Conservation (phyloP, 1,139 yeast species). For the Yamadazyma aaseri region DNA sequence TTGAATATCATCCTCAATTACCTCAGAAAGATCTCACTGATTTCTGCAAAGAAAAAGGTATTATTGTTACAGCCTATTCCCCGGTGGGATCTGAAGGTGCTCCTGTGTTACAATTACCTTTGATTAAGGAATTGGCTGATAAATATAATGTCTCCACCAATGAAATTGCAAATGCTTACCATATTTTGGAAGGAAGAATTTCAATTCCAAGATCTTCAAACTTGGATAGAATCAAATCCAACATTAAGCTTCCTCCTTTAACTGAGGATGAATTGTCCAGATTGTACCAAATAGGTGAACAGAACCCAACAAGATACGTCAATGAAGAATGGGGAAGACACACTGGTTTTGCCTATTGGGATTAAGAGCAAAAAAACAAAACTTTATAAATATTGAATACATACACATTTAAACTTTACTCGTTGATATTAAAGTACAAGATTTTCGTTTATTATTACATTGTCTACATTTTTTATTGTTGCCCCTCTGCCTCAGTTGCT, state of each 20-base stretch:
- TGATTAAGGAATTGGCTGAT: constrained; percentile 37
- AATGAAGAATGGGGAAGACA: constrained; percentile 40
- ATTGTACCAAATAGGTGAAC: constrained; percentile 42
- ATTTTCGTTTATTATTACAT: too few relatives aligned
- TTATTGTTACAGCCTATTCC: constrained; percentile 65
- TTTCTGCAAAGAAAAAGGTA: constrained; percentile 33
- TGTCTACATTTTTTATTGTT: too few relatives aligned
- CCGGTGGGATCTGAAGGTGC: constrained; percentile 73
- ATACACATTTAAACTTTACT: too few relatives aligned
- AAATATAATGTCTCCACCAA: constrained; percentile 34
- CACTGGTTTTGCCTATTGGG: constrained; percentile 39
- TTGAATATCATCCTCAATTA: constrained; percentile 49
- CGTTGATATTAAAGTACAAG: too few relatives aligned
- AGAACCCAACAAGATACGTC: constrained; percentile 38
- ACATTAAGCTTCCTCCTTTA: constrained; percentile 35
- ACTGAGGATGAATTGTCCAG: constrained; percentile 40
- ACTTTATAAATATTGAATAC: too few relatives aligned
- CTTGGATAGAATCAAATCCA: constrained; percentile 34
- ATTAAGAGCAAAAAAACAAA: too few relatives aligned
- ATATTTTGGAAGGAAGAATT: constrained; percentile 33
- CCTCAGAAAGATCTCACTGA: constrained; percentile 39
- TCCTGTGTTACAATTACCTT: constrained; percentile 33
- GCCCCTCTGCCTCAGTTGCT: constrained; percentile 2
- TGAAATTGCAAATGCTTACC: constrained; percentile 39
- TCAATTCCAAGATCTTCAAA: constrained; percentile 39